Percentiles rank a stretch among this genome's conserved stretches.
These are phyloP conservation scores for Arabidopsis hybrid DNA, from an alignment of 441 rosid genomes.

Conservation along the genomic window DNA sequence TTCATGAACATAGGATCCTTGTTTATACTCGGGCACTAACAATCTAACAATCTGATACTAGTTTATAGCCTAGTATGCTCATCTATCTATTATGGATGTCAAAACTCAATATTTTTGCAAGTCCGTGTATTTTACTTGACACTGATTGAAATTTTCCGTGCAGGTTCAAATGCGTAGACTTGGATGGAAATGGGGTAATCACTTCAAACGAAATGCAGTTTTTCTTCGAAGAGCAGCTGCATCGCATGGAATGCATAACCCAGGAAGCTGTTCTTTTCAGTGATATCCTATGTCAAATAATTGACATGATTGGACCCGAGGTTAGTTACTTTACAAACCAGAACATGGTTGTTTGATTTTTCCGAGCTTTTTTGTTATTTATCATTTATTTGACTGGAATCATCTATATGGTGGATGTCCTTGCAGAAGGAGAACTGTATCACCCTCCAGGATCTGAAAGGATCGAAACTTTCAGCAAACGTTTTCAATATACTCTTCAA, in stretches of 20 bases:
- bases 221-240: conserved; percentile 73
- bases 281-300: conserved; percentile 66
- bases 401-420: not conserved
- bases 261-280: conserved; percentile 61
- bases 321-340: conserved; percentile 30
- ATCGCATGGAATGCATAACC: conserved; percentile 74
- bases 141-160: not conserved
- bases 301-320: conserved; percentile 72
- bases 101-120: not conserved
- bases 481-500: conserved; percentile 72
- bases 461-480: conserved; percentile 61
- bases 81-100: conserved; percentile 17
- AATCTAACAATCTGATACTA: not conserved
- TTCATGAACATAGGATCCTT: not conserved
- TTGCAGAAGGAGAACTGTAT: conserved; percentile 63
- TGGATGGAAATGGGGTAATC: conserved; percentile 65
- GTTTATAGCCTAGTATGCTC: conserved; percentile 12
- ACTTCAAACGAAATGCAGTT: conserved; percentile 68
- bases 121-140: conserved; percentile 44
- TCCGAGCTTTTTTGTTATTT: not conserved
- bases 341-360: conserved; percentile 1
- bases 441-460: conserved; percentile 63
- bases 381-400: not conserved
- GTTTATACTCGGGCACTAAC: not conserved
- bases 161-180: conserved; percentile 75